phyloP scores from a whole-genome alignment of 169 alveolate species.

The Plasmodium knowlesi region DNA sequence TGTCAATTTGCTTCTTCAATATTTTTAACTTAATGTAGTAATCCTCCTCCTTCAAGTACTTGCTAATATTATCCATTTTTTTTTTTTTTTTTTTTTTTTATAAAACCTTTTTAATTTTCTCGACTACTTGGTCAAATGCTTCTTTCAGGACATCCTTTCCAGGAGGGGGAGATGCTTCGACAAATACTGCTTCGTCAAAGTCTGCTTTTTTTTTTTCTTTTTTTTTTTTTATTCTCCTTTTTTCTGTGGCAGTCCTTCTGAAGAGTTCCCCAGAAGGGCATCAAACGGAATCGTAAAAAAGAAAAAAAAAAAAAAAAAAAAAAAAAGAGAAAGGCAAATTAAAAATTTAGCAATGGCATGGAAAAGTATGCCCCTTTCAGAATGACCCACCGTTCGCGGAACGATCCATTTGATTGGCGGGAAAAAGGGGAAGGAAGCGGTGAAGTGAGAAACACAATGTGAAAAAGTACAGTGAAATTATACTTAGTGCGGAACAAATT shows the following conservation, averaged over 20 bases:
- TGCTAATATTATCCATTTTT: slow-evolving; percentile 54
- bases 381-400: not conserved
- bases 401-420: not conserved
- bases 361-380: not conserved
- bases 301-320: not conserved
- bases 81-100: not conserved
- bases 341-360: not conserved
- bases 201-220: not conserved
- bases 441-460: not conserved
- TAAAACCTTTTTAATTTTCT: not conserved
- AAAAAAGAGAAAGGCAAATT: no score
- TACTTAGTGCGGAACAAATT: not conserved
- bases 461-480: no score
- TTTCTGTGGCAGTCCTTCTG: not conserved
- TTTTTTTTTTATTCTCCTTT: not conserved
- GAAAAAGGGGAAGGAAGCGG: not conserved
- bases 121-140: not conserved
- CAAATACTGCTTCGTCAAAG: not conserved
- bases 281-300: not conserved
- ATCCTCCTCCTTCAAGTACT: slow-evolving; percentile 41
- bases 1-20: slow-evolving; percentile 65
- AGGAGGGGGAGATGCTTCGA: not conserved
- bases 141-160: slow-evolving; percentile 19
- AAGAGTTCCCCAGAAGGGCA: not conserved
- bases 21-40: slow-evolving; percentile 57